Percentiles rank a stretch among this genome's conserved stretches.
These are phyloP conservation scores for Sanguinoderma infundibulare DNA, from an alignment of 1,284 basidiomycete species.

Conservation along the genomic window DNA sequence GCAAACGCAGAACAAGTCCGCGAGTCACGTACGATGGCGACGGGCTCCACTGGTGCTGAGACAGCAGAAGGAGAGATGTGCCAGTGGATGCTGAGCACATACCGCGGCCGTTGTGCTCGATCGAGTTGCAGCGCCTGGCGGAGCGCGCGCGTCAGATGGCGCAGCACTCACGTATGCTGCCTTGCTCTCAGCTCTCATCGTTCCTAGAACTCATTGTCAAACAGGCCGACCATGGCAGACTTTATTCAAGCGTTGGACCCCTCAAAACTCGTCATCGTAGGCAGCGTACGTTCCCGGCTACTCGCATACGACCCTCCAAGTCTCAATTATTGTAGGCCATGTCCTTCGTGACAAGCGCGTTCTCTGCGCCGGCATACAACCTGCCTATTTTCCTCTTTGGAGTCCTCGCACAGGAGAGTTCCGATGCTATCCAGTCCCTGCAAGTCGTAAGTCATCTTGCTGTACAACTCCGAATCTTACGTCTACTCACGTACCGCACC, in stretches of 20 bases:
- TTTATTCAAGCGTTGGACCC: slow-evolving; percentile 74
- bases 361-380: slow-evolving; percentile 69
- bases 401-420: slow-evolving; percentile 66
- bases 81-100: too few species aligned
- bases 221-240: slow-evolving; percentile 54
- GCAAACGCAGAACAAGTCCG: too few species aligned
- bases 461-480: too few species aligned
- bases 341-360: slow-evolving; percentile 64
- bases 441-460: slow-evolving; percentile 51
- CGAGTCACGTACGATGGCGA: too few species aligned
- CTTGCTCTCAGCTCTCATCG: neutral
- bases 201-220: neutral
- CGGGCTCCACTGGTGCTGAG: too few species aligned
- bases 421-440: slow-evolving; percentile 65
- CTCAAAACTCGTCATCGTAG: slow-evolving; percentile 65
- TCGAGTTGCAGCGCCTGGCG: too few species aligned
- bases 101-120: too few species aligned
- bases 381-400: slow-evolving; percentile 79
- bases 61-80: too few species aligned
- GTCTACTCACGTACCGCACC: neutral
- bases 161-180: neutral
- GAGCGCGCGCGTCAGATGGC: too few species aligned
- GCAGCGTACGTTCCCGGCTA: slow-evolving; percentile 52
- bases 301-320: neutral
- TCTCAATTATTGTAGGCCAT: slow-evolving; percentile 42